Evolutionary conservation across 345 rosid species (phyloP).

Genomic region (Eucalyptus victrix): DNA sequence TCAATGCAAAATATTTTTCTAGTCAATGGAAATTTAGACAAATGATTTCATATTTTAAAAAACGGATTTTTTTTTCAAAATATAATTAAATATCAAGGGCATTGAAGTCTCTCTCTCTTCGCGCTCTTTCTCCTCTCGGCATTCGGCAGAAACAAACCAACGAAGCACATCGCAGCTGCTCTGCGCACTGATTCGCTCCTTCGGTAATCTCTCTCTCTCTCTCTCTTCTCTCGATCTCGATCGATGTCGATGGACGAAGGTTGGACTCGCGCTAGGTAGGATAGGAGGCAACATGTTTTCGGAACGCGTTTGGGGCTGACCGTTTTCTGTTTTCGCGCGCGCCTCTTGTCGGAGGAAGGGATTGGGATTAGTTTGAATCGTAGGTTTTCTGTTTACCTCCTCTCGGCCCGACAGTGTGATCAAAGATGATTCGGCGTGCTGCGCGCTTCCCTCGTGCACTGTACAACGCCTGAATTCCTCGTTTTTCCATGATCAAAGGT

Average conservation of each 20-base stretch:
- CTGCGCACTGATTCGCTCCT: background rate
- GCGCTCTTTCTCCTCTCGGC: background rate
- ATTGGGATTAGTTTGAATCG: background rate
- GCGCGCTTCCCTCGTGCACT: background rate
- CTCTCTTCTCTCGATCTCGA: background rate
- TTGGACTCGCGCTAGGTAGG: background rate
- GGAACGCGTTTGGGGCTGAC: background rate
- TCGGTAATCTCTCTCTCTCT: background rate
- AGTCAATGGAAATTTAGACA: background rate
- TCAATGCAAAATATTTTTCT: too few species aligned
- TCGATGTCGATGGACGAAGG: too few species aligned
- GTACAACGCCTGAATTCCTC: background rate
- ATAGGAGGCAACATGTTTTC: background rate
- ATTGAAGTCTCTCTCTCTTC: background rate
- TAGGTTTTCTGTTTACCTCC: background rate
- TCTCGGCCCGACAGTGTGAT: background rate
- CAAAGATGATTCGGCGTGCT: background rate
- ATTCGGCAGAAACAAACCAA: background rate
- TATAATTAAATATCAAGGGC: background rate
- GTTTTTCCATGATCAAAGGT: background rate
- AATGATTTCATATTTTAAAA: too few species aligned
- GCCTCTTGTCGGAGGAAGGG: background rate
- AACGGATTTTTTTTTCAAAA: fast-evolving
- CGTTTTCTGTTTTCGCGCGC: background rate
- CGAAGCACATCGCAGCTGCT: background rate